phyloP scores from a whole-genome alignment of 1,284 basidiomycete genomes.

The Sphaerobolus stellatus region DNA sequence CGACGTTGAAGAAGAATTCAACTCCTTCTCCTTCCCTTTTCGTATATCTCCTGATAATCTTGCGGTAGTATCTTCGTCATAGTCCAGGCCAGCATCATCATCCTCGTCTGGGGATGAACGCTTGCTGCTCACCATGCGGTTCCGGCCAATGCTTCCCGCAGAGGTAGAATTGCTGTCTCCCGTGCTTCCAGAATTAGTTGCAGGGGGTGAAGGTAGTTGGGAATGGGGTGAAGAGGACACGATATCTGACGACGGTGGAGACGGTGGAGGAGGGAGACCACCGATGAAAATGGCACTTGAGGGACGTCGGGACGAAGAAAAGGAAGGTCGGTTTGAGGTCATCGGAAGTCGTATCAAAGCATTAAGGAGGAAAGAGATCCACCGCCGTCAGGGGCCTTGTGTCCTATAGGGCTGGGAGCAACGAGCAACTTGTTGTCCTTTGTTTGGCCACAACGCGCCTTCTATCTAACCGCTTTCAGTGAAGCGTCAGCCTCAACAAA shows the following conservation, averaged over 20 bases:
- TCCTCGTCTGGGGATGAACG: conserved; percentile 31
- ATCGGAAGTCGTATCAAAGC: conserved; percentile 8
- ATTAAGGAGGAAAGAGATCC: conserved; percentile 7
- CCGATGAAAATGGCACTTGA: conserved; percentile 14
- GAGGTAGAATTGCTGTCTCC: conserved; percentile 57
- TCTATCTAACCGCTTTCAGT: too few species aligned
- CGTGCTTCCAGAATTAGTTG: conserved; percentile 74
- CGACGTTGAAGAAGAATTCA: conserved; percentile 24
- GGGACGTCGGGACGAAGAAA: conserved; percentile 5
- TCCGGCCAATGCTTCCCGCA: conserved; percentile 46
- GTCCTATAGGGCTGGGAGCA: background rate
- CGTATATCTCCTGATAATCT: conserved; percentile 46
- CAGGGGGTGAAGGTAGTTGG: conserved; percentile 68
- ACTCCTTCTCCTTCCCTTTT: conserved; percentile 45
- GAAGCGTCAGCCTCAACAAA: too few species aligned
- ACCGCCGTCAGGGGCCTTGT: background rate
- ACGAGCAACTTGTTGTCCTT: background rate
- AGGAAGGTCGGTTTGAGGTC: conserved; percentile 6
- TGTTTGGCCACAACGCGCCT: background rate
- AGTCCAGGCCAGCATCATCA: conserved; percentile 44
- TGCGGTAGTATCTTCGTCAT: conserved; percentile 66
- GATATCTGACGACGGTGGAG: conserved; percentile 6
- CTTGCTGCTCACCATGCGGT: conserved; percentile 36
- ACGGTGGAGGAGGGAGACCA: background rate
- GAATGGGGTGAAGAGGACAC: conserved; percentile 8